Evolutionary conservation across 1,284 basidiomycete genomes (phyloP).

Genomic region (Bjerkandera adusta): DNA sequence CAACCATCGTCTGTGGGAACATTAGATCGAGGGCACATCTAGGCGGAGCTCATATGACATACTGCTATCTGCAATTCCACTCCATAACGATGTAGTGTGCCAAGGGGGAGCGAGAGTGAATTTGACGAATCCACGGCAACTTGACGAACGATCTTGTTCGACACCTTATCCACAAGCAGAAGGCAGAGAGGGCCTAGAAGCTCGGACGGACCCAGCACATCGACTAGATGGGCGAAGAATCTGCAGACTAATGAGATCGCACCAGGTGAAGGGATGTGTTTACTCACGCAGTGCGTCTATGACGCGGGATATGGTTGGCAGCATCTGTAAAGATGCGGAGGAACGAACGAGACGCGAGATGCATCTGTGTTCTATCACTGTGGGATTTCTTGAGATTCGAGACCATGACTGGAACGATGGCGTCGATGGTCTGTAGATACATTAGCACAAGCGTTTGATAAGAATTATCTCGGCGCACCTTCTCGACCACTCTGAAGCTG

Average conservation of each 20-base stretch:
- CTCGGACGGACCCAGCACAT: slow-evolving; percentile 78
- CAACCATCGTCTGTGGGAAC: slow-evolving; percentile 55
- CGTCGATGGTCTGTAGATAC: slow-evolving; percentile 74
- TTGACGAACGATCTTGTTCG: slow-evolving; percentile 71
- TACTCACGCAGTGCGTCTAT: slow-evolving; percentile 77
- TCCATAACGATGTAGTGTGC: slow-evolving; percentile 61
- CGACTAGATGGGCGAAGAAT: slow-evolving; percentile 91
- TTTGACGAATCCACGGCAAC: slow-evolving; percentile 55
- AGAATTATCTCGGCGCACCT: slow-evolving; percentile 44
- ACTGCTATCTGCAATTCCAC: slow-evolving; percentile 56
- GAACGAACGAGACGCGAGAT: slow-evolving; percentile 69
- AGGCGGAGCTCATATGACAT: slow-evolving; percentile 28
- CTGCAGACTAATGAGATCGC: slow-evolving; percentile 35
- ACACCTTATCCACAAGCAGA: slow-evolving; percentile 81
- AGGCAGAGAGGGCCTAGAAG: slow-evolving; percentile 86
- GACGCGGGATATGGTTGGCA: slow-evolving; percentile 82
- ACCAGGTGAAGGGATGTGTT: neutral
- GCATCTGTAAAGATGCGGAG: slow-evolving; percentile 89
- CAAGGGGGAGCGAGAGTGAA: slow-evolving; percentile 65
- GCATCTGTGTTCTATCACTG: slow-evolving; percentile 54
- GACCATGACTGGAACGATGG: slow-evolving; percentile 92
- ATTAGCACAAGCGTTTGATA: neutral
- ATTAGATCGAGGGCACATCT: slow-evolving; percentile 20
- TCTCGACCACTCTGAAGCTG: slow-evolving; percentile 93
- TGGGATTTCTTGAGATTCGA: slow-evolving; percentile 65